phyloP scores from a whole-genome alignment of 441 rosid species.

The Mallotus repandus region DNA sequence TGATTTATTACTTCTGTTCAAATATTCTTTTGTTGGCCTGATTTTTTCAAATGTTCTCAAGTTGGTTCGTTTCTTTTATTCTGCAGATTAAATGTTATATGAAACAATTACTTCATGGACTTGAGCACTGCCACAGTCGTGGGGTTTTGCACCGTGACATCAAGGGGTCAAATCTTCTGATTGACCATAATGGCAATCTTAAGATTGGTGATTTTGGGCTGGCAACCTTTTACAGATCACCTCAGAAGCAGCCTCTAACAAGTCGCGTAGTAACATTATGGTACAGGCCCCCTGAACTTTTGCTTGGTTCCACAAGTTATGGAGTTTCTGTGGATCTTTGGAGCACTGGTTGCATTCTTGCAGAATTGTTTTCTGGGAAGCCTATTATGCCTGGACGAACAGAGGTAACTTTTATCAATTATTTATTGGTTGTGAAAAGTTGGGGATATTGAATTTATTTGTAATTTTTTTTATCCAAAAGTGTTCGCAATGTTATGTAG shows the following conservation, averaged over 20 bases:
- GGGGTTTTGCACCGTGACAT: slow-evolving; percentile 59
- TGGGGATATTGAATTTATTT: not conserved
- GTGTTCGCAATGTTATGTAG: not conserved
- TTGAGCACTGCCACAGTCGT: slow-evolving; percentile 45
- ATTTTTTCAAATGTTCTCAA: not conserved
- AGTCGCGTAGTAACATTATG: slow-evolving; percentile 91
- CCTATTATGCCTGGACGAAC: slow-evolving; percentile 96
- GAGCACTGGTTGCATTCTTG: slow-evolving; percentile 91
- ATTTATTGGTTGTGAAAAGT: not conserved
- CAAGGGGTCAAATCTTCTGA: slow-evolving; percentile 81
- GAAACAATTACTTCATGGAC: slow-evolving; percentile 48
- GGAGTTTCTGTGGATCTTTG: slow-evolving; percentile 81
- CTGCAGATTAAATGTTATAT: slow-evolving; percentile 55
- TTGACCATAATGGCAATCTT: slow-evolving; percentile 69
- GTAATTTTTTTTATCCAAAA: not conserved
- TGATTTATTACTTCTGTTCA: not conserved
- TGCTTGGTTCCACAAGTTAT: slow-evolving; percentile 84
- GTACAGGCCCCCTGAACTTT: slow-evolving; percentile 93
- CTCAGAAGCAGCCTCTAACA: slow-evolving; percentile 73
- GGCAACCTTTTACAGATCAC: slow-evolving; percentile 47
- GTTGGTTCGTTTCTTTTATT: slow-evolving; percentile 13
- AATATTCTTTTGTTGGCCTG: not conserved
- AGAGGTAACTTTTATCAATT: slow-evolving; percentile 48
- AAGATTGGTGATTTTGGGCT: slow-evolving; percentile 93
- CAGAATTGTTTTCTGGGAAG: slow-evolving; percentile 79